Conservation (phyloP, 1,284 basidiomycete genomes). For the Papiliotrema fonsecae region DNA sequence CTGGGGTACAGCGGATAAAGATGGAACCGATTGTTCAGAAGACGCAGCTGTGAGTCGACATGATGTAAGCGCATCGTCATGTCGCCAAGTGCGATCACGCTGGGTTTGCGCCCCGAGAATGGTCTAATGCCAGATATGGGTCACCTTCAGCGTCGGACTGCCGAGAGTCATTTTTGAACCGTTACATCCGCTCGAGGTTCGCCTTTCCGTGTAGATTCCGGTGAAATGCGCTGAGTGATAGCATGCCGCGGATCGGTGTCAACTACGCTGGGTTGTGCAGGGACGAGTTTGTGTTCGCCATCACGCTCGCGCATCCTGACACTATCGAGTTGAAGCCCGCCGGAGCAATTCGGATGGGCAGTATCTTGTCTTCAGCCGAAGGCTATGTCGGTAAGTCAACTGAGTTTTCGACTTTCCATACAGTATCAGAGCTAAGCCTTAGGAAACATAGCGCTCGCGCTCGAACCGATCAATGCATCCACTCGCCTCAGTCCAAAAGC, state of each 20-base stretch:
- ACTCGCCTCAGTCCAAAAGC: constrained; percentile 13
- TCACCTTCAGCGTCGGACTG: constrained; percentile 25
- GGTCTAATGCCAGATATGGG: constrained; percentile 26
- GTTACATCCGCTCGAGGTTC: constrained; percentile 32
- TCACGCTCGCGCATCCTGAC: constrained; percentile 33
- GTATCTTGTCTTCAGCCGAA: constrained; percentile 27
- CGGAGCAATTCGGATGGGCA: constrained; percentile 19
- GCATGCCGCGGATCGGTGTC: constrained; percentile 5
- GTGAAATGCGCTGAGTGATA: not conserved
- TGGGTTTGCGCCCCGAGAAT: not conserved
- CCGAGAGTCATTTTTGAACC: constrained; percentile 31
- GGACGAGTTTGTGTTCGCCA: constrained; percentile 40
- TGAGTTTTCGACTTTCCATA: not conserved
- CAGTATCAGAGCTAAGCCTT: not conserved
- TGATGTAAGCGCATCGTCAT: too few species aligned
- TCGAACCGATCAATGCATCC: constrained; percentile 8
- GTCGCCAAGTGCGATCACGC: too few species aligned
- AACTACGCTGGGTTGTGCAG: constrained; percentile 9
- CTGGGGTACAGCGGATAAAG: constrained; percentile 39
- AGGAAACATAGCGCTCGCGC: constrained; percentile 41
- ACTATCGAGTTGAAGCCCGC: constrained; percentile 16
- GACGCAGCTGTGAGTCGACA: constrained; percentile 36
- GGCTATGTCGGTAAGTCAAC: constrained; percentile 37
- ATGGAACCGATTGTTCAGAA: constrained; percentile 42
- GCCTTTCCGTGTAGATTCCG: not conserved